Percentiles rank a stretch among this genome's conserved stretches.
Evolutionary conservation across 768 basidiomycete genomes (phyloP).

Genomic region (Collybiopsis confluens): DNA sequence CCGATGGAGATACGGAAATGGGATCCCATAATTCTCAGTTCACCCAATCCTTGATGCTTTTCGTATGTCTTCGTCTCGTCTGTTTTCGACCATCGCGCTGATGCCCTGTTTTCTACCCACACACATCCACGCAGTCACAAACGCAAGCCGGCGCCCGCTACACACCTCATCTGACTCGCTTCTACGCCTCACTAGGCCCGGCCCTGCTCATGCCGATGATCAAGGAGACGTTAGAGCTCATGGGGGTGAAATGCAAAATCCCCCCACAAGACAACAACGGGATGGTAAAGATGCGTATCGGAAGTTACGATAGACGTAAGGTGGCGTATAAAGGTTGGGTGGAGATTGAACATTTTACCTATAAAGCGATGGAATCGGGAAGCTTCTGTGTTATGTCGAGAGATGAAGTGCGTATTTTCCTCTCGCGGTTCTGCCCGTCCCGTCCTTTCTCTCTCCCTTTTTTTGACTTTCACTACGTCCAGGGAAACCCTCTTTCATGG

Average conservation of each 20-base stretch:
- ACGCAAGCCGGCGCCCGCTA: constrained; percentile 73
- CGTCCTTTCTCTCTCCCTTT: neutral
- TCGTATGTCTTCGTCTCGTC: constrained; percentile 47
- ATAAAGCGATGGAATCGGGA: constrained; percentile 38
- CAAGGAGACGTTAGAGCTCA: constrained; percentile 43
- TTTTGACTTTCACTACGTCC: constrained; percentile 3
- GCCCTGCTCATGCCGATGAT: constrained; percentile 48
- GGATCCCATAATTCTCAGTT: constrained; percentile 64
- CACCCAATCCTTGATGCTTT: constrained; percentile 75
- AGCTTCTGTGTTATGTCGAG: constrained; percentile 70
- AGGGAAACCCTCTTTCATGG: constrained; percentile 82
- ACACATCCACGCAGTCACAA: constrained; percentile 66
- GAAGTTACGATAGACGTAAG: constrained; percentile 62
- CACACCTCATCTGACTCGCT: constrained; percentile 73
- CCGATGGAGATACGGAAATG: constrained; percentile 62
- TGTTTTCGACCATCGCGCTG: neutral
- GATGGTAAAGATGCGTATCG: constrained; percentile 49
- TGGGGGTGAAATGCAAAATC: constrained; percentile 48
- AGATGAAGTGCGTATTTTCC: constrained; percentile 48
- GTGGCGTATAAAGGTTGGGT: constrained; percentile 72
- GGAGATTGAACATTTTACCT: constrained; percentile 58
- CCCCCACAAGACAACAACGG: constrained; percentile 20
- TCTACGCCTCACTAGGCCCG: constrained; percentile 64
- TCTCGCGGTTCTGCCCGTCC: neutral
- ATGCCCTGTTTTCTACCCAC: neutral